Evolutionary conservation across 352 stramenopile species (phyloP).

Genomic region (Thalassiosira pacifica): DNA sequence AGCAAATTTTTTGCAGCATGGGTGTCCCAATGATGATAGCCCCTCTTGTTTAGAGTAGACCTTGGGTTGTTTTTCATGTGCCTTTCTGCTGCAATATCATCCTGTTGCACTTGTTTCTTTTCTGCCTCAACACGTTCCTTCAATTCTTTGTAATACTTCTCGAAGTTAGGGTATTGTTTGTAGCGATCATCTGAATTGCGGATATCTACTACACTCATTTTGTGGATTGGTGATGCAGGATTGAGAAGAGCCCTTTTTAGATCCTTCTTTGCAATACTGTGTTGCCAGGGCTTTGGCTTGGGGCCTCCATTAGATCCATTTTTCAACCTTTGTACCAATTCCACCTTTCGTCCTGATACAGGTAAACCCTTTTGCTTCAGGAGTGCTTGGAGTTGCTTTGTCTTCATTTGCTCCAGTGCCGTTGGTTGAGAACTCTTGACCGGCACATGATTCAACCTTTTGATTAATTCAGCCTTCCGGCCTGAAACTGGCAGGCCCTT

Average conservation of each 20-base stretch:
- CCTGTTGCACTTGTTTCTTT: constrained; percentile 10
- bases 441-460: too few relatives aligned
- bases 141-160: constrained; percentile 38
- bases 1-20: constrained; percentile 23
- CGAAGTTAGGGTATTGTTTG: constrained; percentile 46
- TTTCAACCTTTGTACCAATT: constrained; percentile 33
- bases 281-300: constrained; percentile 48
- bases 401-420: constrained; percentile 2
- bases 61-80: constrained; percentile 18
- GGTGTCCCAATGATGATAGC: constrained; percentile 26
- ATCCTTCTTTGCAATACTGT: constrained; percentile 47
- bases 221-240: constrained; percentile 22
- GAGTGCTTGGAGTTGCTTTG: constrained; percentile 18
- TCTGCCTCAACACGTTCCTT: constrained; percentile 27
- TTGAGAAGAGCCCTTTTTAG: constrained; percentile 37
- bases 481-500: too few relatives aligned
- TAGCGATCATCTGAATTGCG: constrained; percentile 7
- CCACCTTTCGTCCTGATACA: constrained; percentile 18
- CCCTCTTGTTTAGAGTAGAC: constrained; percentile 6
- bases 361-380: constrained; percentile 25
- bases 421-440: too few relatives aligned
- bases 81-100: constrained; percentile 20
- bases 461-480: too few relatives aligned
- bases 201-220: constrained; percentile 34
- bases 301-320: neutral